Evolutionary conservation across 169 alveolate genomes (phyloP), one percentile per base, ranked within the genome.

Genomic region (Cryptosporidium meleagridis): DNA sequence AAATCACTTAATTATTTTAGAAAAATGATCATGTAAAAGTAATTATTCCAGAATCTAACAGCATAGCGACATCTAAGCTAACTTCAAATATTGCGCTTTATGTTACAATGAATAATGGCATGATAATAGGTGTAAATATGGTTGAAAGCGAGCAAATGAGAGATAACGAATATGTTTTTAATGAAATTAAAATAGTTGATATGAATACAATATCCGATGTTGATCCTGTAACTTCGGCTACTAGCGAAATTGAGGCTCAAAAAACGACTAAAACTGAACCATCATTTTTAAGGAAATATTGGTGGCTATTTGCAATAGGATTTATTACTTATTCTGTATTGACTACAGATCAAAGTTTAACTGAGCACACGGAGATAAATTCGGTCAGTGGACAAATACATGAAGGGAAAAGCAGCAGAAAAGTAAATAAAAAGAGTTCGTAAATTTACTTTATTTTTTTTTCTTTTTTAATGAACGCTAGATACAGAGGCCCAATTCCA

Each of bases 221-320:
- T 14, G 41, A n/a, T 16, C 52, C 62, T 9, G 89, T 31, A 26
- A 26, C 48, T 10, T 33, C 26, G n/a, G 29, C 48, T 45, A 70
- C 41, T 39, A 70, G 8, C 5, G 39, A 70, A 35, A 21, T 37
- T 39, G 84, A 70, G 9, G n/a, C 3, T 29, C 53, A n/a, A 29
- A 70, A 44, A 14, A 41, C n/a, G 5, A 44, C 35, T 61, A 69
- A 55, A 48, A 73, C 59, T 6, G 35, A 80, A 39, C 68, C 29
- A 45, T 80, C 87, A 37, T 75, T 80, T 16, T 62, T 80, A 59
- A 59, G 67, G 41, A 41, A 48, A 35, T 80, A 80, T 44, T 80
- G 89, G 89, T 80, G 89, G 89, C 41, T 80, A 62, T 26, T 80
- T 45, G 75, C 69, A 31, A 61, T 80, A 23, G 75, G 75, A 18